Percentiles rank a stretch among this genome's conserved stretches.
Conservation (phyloP, 805 yeast genomes). For the Monosporozyma aerobia region DNA sequence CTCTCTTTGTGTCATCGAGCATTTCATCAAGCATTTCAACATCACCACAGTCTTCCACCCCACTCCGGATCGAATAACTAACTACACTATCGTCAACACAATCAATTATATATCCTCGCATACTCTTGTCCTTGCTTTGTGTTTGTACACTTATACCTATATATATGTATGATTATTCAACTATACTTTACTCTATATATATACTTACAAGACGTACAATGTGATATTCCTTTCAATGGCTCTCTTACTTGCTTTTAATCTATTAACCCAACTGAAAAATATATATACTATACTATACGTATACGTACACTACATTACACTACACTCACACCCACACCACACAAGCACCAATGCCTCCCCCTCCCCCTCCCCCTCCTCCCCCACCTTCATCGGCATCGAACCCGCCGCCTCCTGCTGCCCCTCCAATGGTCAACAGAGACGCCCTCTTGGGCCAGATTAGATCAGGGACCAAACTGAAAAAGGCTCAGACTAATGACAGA, state of each 20-base stretch:
- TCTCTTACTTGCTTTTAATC: background rate
- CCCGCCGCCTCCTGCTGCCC: conserved; percentile 18
- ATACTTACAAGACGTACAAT: background rate
- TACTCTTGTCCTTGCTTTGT: background rate
- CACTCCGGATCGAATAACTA: background rate
- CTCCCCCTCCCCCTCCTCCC: conserved; percentile 55
- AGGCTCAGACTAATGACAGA: conserved; percentile 59
- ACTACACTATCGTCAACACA: background rate
- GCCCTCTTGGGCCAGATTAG: conserved; percentile 75
- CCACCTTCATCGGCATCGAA: conserved; percentile 33
- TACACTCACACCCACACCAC: background rate
- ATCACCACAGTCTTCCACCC: background rate
- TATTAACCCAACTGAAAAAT: background rate
- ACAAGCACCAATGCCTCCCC: conserved; percentile 12
- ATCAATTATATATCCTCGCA: background rate
- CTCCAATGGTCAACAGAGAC: conserved; percentile 35
- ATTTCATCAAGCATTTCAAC: no score
- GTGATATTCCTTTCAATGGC: background rate
- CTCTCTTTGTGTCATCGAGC: background rate
- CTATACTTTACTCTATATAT: background rate
- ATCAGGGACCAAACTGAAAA: conserved; percentile 53
- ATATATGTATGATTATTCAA: background rate
- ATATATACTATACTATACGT: background rate
- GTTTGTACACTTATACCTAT: background rate
- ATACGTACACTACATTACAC: background rate